Percentiles rank a stretch among this genome's conserved stretches.
Conservation (phyloP, 371 early-diverging fungal genomes). For the Mortierella polycephala region DNA sequence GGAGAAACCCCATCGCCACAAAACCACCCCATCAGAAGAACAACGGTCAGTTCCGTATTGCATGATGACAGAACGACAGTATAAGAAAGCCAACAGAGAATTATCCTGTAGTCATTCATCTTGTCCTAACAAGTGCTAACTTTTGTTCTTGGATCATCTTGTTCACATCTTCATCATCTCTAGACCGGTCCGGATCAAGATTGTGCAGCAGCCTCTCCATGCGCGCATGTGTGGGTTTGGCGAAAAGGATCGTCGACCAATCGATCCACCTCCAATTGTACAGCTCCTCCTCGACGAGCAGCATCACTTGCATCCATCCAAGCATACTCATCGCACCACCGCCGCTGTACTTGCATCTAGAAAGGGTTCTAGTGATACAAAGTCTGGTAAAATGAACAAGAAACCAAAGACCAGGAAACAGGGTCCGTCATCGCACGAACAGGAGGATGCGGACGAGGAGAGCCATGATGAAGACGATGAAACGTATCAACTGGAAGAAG, state of each 20-base stretch:
- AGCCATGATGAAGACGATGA: conserved; percentile 14
- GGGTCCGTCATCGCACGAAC: neutral
- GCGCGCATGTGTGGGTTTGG: conserved; percentile 89
- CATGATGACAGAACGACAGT: no score
- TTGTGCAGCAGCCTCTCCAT: conserved; percentile 82
- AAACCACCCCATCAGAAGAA: conserved; percentile 11
- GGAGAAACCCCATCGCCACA: no score
- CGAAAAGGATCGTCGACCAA: conserved; percentile 79
- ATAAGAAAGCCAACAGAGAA: neutral
- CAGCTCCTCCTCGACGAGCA: conserved; percentile 64
- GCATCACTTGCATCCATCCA: conserved; percentile 52
- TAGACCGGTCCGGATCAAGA: conserved; percentile 53
- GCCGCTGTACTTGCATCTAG: conserved; percentile 1
- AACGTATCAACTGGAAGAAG: conserved; percentile 19
- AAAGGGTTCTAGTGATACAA: neutral
- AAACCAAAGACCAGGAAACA: neutral
- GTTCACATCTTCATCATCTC: neutral
- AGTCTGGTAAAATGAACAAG: neutral
- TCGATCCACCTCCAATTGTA: conserved; percentile 78
- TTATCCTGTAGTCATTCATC: neutral
- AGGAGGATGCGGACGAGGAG: neutral
- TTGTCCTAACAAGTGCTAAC: neutral
- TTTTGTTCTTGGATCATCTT: neutral
- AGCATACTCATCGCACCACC: conserved; percentile 22
- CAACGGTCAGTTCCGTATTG: no score